Base-by-base conservation (phyloP, 2,329 filamentous ascomycete genomes). In the Paracoccidioides brasiliensis region DNA sequence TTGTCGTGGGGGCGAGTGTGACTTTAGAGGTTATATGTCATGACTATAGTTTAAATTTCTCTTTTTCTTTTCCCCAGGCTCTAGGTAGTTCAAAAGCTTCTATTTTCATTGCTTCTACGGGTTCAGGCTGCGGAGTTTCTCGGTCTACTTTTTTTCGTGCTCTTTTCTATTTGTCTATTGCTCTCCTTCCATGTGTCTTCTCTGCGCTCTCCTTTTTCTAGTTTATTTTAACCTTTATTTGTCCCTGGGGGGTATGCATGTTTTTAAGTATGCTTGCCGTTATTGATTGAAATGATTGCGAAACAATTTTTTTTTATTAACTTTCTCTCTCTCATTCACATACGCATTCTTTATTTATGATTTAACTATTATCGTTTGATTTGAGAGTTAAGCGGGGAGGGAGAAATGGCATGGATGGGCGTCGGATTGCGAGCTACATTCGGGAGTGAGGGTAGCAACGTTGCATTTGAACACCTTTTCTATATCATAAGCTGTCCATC, bases 211-310 rank as follows among this genome's bases (percentile, higher is more conserved):
- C 33, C 22, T 48, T 28, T 32, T 33, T 15, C 45, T 33, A 32
- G 48, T 44, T 35, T 55, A 40, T 42, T 52, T 52, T 42, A 37
- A 15, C 42, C 3, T 22, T 22, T 22, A 22, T 22, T 22, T 22
- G 22, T 22, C 22, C 22, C 22, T 22, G 50, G 50, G 6, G 49
- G 37, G 15, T 55, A 53, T 56, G 42, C 52, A 56, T 52, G 30
- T 56, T 41, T 52, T 35, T 22, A 45, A 45, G 42, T 56, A 54
- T 48, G 48, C 52, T 58, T 32, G 22, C 15, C 51, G 32, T 49
- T 50, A 55, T 52, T 33, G 46, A 49, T 51, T 38, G 37, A 42
- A 12, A 37, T 44, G 41, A 33, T 28, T 54, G 32, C 41, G 7
- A 22, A 35, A 40, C 32, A 15, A 32, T 52, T 52, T 52, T 52